A percentile compares a stretch with the other conserved stretches of the same genome.
Conservation (phyloP, 805 yeast genomes). For the Suhomyces tanzawaensis region DNA sequence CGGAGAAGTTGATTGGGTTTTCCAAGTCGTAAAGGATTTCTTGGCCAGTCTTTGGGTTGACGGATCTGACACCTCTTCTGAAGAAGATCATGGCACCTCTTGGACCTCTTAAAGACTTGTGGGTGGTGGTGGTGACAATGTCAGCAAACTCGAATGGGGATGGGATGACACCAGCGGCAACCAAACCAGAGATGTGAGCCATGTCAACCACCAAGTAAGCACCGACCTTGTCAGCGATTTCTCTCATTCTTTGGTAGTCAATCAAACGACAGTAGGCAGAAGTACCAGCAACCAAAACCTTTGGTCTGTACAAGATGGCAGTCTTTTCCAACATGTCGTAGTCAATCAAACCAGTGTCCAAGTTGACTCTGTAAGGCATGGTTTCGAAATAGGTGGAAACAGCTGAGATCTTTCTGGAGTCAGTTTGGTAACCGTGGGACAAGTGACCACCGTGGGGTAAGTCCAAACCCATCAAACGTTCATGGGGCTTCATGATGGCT, state of each 20-base stretch:
- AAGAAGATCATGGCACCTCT: conserved; percentile 98
- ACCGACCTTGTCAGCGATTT: conserved; percentile 88
- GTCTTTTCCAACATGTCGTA: conserved; percentile 82
- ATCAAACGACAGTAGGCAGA: conserved; percentile 91
- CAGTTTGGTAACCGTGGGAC: conserved; percentile 95
- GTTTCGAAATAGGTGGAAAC: conserved; percentile 94
- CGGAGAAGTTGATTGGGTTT: conserved; percentile 89
- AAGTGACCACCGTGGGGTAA: conserved; percentile 98
- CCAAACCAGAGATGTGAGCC: conserved; percentile 97
- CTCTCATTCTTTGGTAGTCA: conserved; percentile 86
- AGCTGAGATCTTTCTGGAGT: conserved; percentile 82
- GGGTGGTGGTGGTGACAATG: conserved; percentile 96
- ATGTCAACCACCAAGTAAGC: conserved; percentile 91
- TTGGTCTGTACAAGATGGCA: conserved; percentile 88
- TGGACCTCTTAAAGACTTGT: conserved; percentile 97
- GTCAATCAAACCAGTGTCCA: conserved; percentile 86
- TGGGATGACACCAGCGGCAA: conserved; percentile 90
- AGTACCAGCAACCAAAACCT: conserved; percentile 93
- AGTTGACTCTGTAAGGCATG: conserved; percentile 93
- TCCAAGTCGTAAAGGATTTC: conserved; percentile 85
- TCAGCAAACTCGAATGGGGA: conserved; percentile 93
- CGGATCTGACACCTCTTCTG: conserved; percentile 88
- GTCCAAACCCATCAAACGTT: conserved; percentile 95
- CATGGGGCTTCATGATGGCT: conserved; percentile 84
- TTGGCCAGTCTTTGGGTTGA: conserved; percentile 76